A percentile compares a stretch with the other conserved stretches of the same genome.
Conservation (phyloP, 441 rosid genomes). For the Theobroma grandiflorum region DNA sequence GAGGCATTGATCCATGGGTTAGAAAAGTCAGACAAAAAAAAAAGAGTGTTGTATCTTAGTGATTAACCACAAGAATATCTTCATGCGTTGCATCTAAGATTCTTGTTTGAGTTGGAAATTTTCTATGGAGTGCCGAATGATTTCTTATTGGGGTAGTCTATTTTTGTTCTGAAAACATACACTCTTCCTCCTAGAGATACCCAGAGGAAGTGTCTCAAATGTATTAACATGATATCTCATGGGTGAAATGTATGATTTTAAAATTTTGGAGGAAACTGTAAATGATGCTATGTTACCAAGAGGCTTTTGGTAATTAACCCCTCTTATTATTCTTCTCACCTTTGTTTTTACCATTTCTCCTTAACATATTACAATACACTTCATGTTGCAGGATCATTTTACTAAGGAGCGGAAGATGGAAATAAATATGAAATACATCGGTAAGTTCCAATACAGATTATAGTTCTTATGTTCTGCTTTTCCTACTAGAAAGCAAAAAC, state of each 20-base stretch:
- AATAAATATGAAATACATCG: constrained; percentile 90
- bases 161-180: too few species aligned
- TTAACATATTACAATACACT: constrained; percentile 23
- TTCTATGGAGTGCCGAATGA: background rate
- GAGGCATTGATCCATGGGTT: background rate
- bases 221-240: background rate
- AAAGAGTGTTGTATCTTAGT: background rate
- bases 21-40: background rate
- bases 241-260: background rate
- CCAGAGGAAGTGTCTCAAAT: background rate
- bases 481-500: background rate
- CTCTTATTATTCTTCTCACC: background rate
- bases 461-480: background rate
- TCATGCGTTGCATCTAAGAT: background rate
- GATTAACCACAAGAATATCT: background rate
- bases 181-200: background rate
- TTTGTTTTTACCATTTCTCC: constrained; percentile 19
- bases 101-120: background rate
- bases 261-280: constrained; percentile 9
- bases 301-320: constrained; percentile 1
- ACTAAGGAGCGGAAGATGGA: constrained; percentile 67
- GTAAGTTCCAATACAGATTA: constrained; percentile 40
- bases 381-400: constrained; percentile 73
- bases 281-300: background rate
- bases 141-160: constrained; percentile 1